These are phyloP conservation scores for Gossypium turneri DNA, from an alignment of 345 rosid species.

Conservation along the genomic window DNA sequence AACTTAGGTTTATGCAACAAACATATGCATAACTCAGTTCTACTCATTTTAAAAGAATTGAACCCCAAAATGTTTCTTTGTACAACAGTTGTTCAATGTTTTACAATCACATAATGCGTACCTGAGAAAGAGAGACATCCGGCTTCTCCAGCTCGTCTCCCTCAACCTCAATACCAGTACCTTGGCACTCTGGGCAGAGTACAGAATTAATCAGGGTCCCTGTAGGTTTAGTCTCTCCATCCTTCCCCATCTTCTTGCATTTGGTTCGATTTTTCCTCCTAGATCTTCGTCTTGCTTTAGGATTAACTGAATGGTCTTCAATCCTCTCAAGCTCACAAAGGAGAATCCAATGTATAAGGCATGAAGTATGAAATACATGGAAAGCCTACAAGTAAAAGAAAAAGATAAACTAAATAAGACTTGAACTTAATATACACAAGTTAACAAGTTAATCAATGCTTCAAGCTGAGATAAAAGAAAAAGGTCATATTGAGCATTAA, in stretches of 20 bases:
- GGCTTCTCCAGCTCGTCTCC: slow-evolving; percentile 63
- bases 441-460: neutral
- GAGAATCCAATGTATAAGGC: slow-evolving; percentile 91
- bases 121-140: slow-evolving; percentile 73
- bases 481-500: neutral
- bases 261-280: slow-evolving; percentile 49
- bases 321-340: slow-evolving; percentile 69
- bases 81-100: neutral
- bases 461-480: neutral
- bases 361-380: slow-evolving; percentile 89
- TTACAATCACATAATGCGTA: slow-evolving; percentile 24
- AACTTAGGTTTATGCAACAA: neutral
- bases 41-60: neutral
- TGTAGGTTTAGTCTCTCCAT: slow-evolving; percentile 24
- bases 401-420: slow-evolving; percentile 3
- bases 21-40: neutral
- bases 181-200: slow-evolving; percentile 96
- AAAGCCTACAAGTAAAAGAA: slow-evolving; percentile 49
- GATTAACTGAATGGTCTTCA: slow-evolving; percentile 34
- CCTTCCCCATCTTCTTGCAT: slow-evolving; percentile 31
- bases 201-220: slow-evolving; percentile 48
- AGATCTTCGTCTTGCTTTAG: slow-evolving; percentile 48
- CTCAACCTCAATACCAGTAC: slow-evolving; percentile 61
- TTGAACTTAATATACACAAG: neutral
- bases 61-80: neutral